These are phyloP conservation scores for Hirsutella minnesotensis DNA, from an alignment of 2,329 filamentous ascomycete species.

Conservation along the genomic window DNA sequence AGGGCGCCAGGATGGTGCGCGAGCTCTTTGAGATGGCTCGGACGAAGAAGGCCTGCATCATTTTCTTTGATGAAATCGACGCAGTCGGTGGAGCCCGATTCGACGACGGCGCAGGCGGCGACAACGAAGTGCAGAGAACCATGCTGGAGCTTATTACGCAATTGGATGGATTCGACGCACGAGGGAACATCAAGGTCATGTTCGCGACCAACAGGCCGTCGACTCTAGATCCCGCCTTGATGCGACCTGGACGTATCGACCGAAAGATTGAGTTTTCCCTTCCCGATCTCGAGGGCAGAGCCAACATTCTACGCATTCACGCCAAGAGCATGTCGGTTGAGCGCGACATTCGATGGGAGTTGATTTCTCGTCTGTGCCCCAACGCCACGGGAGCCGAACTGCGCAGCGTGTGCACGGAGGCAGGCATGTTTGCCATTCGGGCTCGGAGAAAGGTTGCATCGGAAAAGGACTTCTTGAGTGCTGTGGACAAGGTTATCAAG, in stretches of 20 bases:
- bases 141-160: conserved; percentile 98
- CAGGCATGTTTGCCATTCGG: conserved; percentile 96
- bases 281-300: conserved; percentile 90
- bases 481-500: conserved; percentile 99
- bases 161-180: conserved; percentile 88
- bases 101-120: conserved; percentile 89
- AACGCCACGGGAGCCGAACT: conserved; percentile 95
- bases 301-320: conserved; percentile 96
- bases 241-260: conserved; percentile 95
- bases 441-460: conserved; percentile 92
- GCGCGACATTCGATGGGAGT: conserved; percentile 96
- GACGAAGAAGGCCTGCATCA: conserved; percentile 99
- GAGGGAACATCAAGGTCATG: conserved; percentile 99
- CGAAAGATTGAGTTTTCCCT: conserved; percentile 98
- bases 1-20: conserved; percentile 95
- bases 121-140: conserved; percentile 95
- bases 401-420: conserved; percentile 92
- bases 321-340: conserved; percentile 99
- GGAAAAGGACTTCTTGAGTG: conserved; percentile 96
- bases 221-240: conserved; percentile 89
- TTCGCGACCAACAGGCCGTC: conserved; percentile 96
- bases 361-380: conserved; percentile 92
- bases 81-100: conserved; percentile 92
- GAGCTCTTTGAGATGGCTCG: conserved; percentile 99
- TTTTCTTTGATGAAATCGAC: conserved; percentile 94